Percentiles rank a stretch among this genome's conserved stretches.
These are phyloP conservation scores for Luffa acutangula DNA, from an alignment of 306 rosid species.

Conservation along the genomic window DNA sequence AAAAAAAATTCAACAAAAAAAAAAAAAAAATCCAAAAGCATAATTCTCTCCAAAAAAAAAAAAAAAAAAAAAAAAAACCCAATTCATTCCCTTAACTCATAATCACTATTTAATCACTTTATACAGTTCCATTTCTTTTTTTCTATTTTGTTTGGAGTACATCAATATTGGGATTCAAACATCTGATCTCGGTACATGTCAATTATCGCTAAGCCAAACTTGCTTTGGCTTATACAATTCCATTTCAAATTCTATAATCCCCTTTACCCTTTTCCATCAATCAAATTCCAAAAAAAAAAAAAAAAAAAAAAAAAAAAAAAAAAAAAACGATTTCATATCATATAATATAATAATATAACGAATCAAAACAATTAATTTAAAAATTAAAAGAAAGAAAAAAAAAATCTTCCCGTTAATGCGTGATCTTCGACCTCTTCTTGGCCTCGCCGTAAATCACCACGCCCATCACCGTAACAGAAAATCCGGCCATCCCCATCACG, in stretches of 20 bases:
- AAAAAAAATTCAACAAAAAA: too few relatives aligned
- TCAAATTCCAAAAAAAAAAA: not conserved
- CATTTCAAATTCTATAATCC: not conserved
- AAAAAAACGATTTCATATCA: too few relatives aligned
- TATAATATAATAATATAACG: not conserved
- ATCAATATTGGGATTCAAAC: too few relatives aligned
- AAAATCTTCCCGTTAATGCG: conserved; percentile 18
- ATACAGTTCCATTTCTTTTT: not conserved
- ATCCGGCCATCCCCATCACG: conserved; percentile 75
- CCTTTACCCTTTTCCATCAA: not conserved
- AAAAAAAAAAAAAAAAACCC: not conserved
- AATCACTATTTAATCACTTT: not conserved
- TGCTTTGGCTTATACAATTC: not conserved
- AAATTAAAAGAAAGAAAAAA: not conserved
- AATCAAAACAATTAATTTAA: not conserved
- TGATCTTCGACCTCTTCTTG: conserved; percentile 69
- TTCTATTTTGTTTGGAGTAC: too few relatives aligned
- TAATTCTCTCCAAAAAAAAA: not conserved
- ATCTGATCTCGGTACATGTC: too few relatives aligned
- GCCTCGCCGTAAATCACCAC: conserved; percentile 92
- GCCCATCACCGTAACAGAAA: conserved; percentile 71
- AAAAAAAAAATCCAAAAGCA: not conserved
- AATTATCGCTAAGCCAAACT: too few relatives aligned
- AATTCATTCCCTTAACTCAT: not conserved
- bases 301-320: not conserved